These are phyloP conservation scores for Ceratocystis cacaofunesta DNA, from an alignment of 2,329 filamentous ascomycete genomes.

Conservation along the genomic window DNA sequence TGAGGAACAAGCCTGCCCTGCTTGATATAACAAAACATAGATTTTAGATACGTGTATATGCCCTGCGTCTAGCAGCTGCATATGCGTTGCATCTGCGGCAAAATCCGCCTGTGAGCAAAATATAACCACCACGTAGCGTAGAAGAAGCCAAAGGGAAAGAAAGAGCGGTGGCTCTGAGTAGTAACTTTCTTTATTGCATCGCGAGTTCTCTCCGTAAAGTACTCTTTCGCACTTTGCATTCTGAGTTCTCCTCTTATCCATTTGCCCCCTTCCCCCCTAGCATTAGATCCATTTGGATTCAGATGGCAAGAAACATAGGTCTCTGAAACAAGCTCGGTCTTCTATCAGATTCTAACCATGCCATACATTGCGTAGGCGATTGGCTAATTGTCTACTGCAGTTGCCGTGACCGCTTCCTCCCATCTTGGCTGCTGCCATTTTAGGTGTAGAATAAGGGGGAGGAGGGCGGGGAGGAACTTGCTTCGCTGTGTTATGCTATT, in stretches of 20 bases:
- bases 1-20: too few species aligned
- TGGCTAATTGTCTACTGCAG: background rate
- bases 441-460: slow-evolving; percentile 9
- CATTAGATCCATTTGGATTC: background rate
- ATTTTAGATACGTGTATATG: too few species aligned
- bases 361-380: background rate
- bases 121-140: too few species aligned
- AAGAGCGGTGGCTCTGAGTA: background rate
- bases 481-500: background rate
- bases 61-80: background rate
- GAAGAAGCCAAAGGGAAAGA: too few species aligned
- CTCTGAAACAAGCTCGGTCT: slow-evolving; percentile 1
- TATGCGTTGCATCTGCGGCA: background rate
- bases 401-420: background rate
- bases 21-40: too few species aligned
- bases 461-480: background rate
- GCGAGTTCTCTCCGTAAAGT: background rate
- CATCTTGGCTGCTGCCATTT: slow-evolving; percentile 4
- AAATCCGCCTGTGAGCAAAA: background rate
- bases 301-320: slow-evolving; percentile 2
- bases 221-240: background rate
- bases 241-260: background rate
- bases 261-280: background rate
- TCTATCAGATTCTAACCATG: background rate
- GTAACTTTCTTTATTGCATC: background rate